Base-by-base conservation (phyloP, 768 basidiomycete species). In the Suillus fuscotomentosus region DNA sequence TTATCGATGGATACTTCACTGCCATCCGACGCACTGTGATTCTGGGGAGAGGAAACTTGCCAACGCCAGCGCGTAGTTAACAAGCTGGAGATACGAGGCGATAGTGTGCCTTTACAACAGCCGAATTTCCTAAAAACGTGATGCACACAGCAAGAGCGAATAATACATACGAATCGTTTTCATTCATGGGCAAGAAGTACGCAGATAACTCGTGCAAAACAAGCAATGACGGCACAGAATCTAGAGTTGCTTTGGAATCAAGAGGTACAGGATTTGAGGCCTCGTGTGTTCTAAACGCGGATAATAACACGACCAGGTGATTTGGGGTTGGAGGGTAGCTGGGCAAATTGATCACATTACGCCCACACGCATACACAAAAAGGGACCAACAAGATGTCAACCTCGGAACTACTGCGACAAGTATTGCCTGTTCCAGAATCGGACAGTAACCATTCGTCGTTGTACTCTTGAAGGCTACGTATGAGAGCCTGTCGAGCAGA, bases 321-420 rank as follows among this genome's bases (percentile, higher is more conserved):
- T 82, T 78, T 11, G 84, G 81, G 11, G 84, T 84, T 22, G 86
- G 83, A 2, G 89, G 87, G 72, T 91, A 91, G 67, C 90, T 91
- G 38, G 51, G 53, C 27, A 43, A 61, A 66, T 62, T 43, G 60
- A 60, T 70, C 61, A 67, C 38, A 62, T 17, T 42, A 41, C 55
- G 2, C 51, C 55, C 34, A 36, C 42, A 56, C 22, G 57, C 27
- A 62, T 36, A 36, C 39, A 45, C n/a, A 51, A 65, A 55, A 60
- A 54, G 42, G 13, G 57, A 81, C 86, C 63, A 65, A 92, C 91
- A 88, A 83, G 60, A 90, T 76, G 38, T 79, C 78, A 53, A 85
- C 79, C 53, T 79, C 76, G 13, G 82, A 79, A 54, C 84, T 76
- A 48, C 82, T 66, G 51, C 70, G 69, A 11, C 77, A 68, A 5